These are phyloP conservation scores for Aspergillus sergii DNA, from an alignment of 2,329 filamentous ascomycete species.

Conservation along the genomic window DNA sequence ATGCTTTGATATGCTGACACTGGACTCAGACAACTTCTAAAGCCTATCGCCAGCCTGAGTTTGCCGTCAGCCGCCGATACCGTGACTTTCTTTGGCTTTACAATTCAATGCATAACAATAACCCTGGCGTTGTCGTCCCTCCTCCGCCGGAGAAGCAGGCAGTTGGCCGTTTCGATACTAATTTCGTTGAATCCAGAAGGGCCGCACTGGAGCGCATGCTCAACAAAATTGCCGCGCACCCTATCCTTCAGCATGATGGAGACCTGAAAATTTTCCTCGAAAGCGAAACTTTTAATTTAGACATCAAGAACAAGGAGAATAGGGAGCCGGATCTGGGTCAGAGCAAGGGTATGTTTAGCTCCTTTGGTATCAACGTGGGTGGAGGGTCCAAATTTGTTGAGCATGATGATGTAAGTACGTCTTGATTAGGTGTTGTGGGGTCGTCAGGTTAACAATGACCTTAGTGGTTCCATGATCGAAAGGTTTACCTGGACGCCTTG, in stretches of 20 bases:
- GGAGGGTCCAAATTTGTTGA: constrained; percentile 87
- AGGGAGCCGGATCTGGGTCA: constrained; percentile 83
- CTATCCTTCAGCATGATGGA: constrained; percentile 85
- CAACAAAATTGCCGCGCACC: constrained; percentile 90
- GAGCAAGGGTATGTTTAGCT: constrained; percentile 90
- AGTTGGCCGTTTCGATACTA: constrained; percentile 90
- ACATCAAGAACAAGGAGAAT: constrained; percentile 96
- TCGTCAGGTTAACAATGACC: constrained; percentile 23
- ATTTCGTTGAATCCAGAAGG: constrained; percentile 91
- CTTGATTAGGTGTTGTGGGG: neutral
- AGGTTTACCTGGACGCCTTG: constrained; percentile 89
- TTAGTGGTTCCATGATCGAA: constrained; percentile 96
- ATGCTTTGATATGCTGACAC: constrained; percentile 12
- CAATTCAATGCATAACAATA: constrained; percentile 89
- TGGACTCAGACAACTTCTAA: constrained; percentile 80
- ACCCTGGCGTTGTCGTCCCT: constrained; percentile 91
- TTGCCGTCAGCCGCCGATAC: constrained; percentile 90
- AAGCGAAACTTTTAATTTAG: constrained; percentile 92
- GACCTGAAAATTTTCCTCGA: constrained; percentile 97
- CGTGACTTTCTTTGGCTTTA: constrained; percentile 98
- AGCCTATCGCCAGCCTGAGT: constrained; percentile 89
- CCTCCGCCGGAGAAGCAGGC: constrained; percentile 98
- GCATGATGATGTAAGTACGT: constrained; percentile 79
- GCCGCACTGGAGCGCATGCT: constrained; percentile 96
- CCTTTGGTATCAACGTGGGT: constrained; percentile 77